phyloP scores from a whole-genome alignment of 2,329 filamentous ascomycete genomes.

The Exophiala dermatitidis region DNA sequence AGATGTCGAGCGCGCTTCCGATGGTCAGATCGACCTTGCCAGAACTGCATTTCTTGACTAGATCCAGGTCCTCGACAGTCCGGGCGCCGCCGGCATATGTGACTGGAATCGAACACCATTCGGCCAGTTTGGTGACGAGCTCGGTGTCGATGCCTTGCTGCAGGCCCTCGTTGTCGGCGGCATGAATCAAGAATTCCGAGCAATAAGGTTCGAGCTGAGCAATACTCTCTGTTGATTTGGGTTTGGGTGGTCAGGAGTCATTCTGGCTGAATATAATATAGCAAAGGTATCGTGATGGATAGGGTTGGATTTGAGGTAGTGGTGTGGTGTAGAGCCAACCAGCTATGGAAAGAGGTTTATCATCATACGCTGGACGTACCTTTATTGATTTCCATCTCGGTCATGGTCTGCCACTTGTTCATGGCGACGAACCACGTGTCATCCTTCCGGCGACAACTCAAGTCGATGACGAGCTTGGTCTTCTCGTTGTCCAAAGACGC shows the following conservation, averaged over 20 bases:
- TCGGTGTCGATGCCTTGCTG: slow-evolving; percentile 85
- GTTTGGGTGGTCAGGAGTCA: neutral
- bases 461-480: slow-evolving; percentile 81
- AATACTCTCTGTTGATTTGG: slow-evolving; percentile 60
- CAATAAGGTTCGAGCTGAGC: slow-evolving; percentile 78
- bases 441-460: slow-evolving; percentile 75
- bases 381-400: slow-evolving; percentile 86
- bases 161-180: slow-evolving; percentile 90
- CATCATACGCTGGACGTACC: slow-evolving; percentile 45
- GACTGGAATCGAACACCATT: slow-evolving; percentile 86
- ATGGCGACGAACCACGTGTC: slow-evolving; percentile 92
- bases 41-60: slow-evolving; percentile 68
- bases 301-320: too few species aligned
- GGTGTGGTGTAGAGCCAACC: too few species aligned
- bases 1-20: slow-evolving; percentile 91
- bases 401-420: slow-evolving; percentile 98
- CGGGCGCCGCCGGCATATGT: slow-evolving; percentile 95
- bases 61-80: slow-evolving; percentile 70
- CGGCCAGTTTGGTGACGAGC: slow-evolving; percentile 65
- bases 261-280: too few species aligned
- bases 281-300: too few species aligned
- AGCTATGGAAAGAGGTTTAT: too few species aligned
- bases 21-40: slow-evolving; percentile 90
- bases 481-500: slow-evolving; percentile 65
- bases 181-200: slow-evolving; percentile 94